Evolutionary conservation across 768 basidiomycete species (phyloP), one percentile per base, ranked within the genome.

Genomic region (button mushroom (Agaricus bisporus)): DNA sequence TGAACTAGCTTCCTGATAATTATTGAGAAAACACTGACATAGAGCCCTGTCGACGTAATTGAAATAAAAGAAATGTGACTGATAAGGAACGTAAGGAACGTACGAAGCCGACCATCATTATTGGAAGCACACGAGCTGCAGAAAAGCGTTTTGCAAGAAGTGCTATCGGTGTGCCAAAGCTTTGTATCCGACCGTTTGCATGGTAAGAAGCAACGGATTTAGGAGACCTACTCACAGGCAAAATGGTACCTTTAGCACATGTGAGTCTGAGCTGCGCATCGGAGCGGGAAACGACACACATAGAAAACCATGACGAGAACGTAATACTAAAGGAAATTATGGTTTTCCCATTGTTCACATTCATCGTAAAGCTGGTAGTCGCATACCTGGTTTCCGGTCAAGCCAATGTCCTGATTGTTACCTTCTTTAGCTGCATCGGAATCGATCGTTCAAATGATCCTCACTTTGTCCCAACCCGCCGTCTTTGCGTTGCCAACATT

Each of bases 401-500:
- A 63, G 22, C 64, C 58, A 8, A 75, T 72, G 56, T 75, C 75
- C 74, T 75, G 49, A 20, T 35, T 41, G 46, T 18, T 4, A 44
- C 8, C 29, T 29, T 10, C 17, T 42, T 45, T 15, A 48, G n/a
- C 22, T 14, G 15, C 15, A 25, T 37, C 18, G n/a, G 11, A 37
- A 14, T n/a, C 3, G 43, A 7, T 15, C 44, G 43, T 8, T 54
- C 28, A 12, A 8, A 7, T 37, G 28, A 41, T 36, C 39, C 56
- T 49, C 51, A 72, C 78, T 60, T 70, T 74, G 55, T 76, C 77
- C 73, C 77, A 76, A 6, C 73, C 71, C 49, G 70, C 77, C 2
- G 78, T 79, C 55, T 80, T 77, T 5, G 78, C 78, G 59, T 80
- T 80, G 6, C 71, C 73, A 1, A 79, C 70, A 52, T 77, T 78